Evolutionary conservation across 2,329 filamentous ascomycete species (phyloP), one percentile per base, ranked within the genome.

Genomic region (Leptographium procerum): DNA sequence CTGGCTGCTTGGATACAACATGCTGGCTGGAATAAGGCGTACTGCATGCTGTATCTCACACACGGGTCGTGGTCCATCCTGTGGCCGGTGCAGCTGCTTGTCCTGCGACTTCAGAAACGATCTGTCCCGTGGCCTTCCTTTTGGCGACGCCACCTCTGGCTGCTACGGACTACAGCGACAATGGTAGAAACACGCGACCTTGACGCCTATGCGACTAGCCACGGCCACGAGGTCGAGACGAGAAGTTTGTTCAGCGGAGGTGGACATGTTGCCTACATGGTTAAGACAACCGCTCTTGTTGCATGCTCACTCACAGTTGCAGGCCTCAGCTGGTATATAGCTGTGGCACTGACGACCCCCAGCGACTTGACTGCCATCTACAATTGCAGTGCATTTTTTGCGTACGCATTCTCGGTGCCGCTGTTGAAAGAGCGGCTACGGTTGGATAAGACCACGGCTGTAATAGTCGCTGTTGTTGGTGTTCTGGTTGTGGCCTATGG

Each of bases 331-430:
- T 99, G 94, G 94, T 99, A 97, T 68, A 79, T 97, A 40, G 92
- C 94, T 19, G 92, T 99, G 60, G 89, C 90, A 72, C 75, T 96
- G 77, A 99, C 94, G 1, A 96, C 89, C 4, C 88, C 94, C 3
- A 91, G 88, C 64, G 94, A 99, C 71, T 74, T 99, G 66, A 99
- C 94, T 0, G 94, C 94, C 57, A 99, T 99, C 66, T 99, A 99
- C 80, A 99, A 99, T 74, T 99, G 94, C 78, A 95, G 89, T 57
- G 92, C 94, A 60, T 99, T 99, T 73, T 99, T 99, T 71, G 94
- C 94, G 54, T 99, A 99, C 69, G 92, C 89, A 14, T 99, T 99
- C 69, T 95, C 89, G 52, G 91, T 99, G 51, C 91, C 91, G 1
- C 73, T 99, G 22, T 78, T 99, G 2, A 85, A 88, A 59, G 94